Evolutionary conservation across 257 asterid species (phyloP).

Genomic region (Voacanga thouarsii): DNA sequence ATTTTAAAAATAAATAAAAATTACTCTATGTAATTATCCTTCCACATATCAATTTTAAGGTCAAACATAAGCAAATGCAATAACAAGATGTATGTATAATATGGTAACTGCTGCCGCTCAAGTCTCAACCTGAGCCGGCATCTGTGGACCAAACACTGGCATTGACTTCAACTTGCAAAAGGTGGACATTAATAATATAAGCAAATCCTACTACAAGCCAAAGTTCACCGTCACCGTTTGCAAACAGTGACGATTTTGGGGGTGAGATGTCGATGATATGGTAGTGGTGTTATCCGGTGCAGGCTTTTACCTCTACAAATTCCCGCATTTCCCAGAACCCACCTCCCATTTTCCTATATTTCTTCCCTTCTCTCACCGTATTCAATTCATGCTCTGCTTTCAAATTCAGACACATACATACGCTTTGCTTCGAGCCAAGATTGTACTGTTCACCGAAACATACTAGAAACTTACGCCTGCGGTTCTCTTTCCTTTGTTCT

Average conservation of each 20-base stretch:
- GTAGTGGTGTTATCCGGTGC: slow-evolving; percentile 41
- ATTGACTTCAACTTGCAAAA: too few species aligned
- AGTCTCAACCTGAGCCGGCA: too few species aligned
- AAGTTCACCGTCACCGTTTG: slow-evolving; percentile 36
- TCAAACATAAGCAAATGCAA: too few species aligned
- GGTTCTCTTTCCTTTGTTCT: too few species aligned
- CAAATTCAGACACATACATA: not conserved
- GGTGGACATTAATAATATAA: too few species aligned
- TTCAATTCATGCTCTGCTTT: not conserved
- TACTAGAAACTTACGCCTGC: not conserved
- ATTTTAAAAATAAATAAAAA: too few species aligned
- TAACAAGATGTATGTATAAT: too few species aligned
- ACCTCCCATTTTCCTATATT: not conserved
- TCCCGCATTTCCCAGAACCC: not conserved
- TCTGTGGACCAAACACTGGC: too few species aligned
- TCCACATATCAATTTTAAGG: too few species aligned
- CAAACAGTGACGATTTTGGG: slow-evolving; percentile 7
- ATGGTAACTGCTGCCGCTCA: too few species aligned
- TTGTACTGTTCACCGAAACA: not conserved
- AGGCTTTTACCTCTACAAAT: slow-evolving; percentile 1
- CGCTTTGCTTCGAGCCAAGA: slow-evolving; percentile 6
- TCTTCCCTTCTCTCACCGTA: not conserved
- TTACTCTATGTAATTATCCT: too few species aligned
- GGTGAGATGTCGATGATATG: not conserved
- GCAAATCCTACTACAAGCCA: not conserved